Percentiles rank a stretch among this genome's conserved stretches.
Conservation (phyloP, 2,329 filamentous ascomycete genomes). For the Arthrobotrys conoides region DNA sequence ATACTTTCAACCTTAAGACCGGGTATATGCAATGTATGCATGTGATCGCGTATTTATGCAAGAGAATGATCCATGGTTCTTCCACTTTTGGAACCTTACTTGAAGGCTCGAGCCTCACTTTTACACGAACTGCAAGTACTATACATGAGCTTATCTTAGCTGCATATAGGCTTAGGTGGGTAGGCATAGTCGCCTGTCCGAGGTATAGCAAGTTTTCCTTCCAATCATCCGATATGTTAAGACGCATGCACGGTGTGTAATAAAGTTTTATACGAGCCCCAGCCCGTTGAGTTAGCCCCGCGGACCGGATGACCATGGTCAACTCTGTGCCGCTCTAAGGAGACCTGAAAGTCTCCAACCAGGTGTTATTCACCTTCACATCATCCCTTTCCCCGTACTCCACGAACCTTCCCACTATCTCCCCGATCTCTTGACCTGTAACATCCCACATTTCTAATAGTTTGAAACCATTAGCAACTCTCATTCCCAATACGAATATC, state of each 20-base stretch:
- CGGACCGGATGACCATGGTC: background rate
- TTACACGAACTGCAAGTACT: background rate
- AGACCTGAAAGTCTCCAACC: slow-evolving; percentile 36
- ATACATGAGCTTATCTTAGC: slow-evolving; percentile 15
- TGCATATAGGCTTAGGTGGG: slow-evolving; percentile 12
- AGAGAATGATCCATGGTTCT: slow-evolving; percentile 27
- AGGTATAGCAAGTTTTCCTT: background rate
- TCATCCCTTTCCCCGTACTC: slow-evolving; percentile 52
- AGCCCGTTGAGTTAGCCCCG: background rate
- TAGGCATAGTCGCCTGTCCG: slow-evolving; percentile 22
- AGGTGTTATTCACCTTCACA: slow-evolving; percentile 47
- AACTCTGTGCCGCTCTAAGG: background rate
- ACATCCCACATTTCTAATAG: slow-evolving; percentile 27
- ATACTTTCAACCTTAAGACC: slow-evolving; percentile 1
- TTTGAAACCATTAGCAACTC: slow-evolving; percentile 43
- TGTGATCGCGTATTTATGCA: slow-evolving; percentile 34
- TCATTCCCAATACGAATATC: slow-evolving; percentile 52
- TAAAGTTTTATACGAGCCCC: background rate
- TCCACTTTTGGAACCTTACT: slow-evolving; percentile 22
- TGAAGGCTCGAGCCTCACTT: slow-evolving; percentile 27
- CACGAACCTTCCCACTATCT: slow-evolving; percentile 29
- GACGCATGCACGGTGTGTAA: background rate
- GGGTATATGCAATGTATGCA: slow-evolving; percentile 24
- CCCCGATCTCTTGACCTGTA: background rate
- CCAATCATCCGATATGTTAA: background rate